phyloP scores from a whole-genome alignment of 352 stramenopile species.

The Globisporangium mamillatum region DNA sequence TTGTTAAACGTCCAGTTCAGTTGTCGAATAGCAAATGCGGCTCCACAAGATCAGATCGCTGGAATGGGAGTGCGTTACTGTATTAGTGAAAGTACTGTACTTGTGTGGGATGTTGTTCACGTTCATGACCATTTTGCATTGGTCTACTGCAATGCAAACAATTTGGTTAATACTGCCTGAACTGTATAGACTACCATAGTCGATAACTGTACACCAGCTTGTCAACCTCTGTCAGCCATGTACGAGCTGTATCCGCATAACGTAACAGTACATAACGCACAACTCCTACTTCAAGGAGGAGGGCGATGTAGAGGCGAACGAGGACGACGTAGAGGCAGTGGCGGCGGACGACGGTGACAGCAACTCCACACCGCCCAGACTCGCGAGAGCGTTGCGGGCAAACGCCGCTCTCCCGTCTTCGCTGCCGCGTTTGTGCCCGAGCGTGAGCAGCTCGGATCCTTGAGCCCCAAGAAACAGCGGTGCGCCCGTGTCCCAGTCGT shows the following conservation, averaged over 20 bases:
- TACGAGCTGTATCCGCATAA: background rate
- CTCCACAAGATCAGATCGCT: background rate
- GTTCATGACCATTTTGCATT: background rate
- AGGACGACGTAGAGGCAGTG: background rate
- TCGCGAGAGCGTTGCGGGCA: constrained; percentile 12
- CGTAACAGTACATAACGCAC: background rate
- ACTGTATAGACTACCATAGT: too few species aligned
- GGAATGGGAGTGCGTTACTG: background rate
- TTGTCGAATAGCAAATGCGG: background rate
- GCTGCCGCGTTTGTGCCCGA: background rate
- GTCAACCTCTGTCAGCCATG: background rate
- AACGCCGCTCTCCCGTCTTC: background rate
- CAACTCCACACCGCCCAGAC: constrained; percentile 24
- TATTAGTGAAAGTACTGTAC: background rate
- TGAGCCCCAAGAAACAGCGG: background rate
- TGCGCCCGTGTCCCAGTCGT: background rate
- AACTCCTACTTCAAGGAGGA: background rate
- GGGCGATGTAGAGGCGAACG: background rate
- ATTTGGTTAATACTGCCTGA: too few species aligned
- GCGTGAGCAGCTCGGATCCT: background rate
- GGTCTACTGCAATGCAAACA: too few species aligned
- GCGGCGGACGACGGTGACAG: background rate
- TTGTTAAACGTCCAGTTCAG: background rate
- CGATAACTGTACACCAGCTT: too few species aligned
- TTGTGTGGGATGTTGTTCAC: background rate